These are phyloP conservation scores for Pleurotus cornucopiae DNA, from an alignment of 768 basidiomycete genomes.

Conservation along the genomic window DNA sequence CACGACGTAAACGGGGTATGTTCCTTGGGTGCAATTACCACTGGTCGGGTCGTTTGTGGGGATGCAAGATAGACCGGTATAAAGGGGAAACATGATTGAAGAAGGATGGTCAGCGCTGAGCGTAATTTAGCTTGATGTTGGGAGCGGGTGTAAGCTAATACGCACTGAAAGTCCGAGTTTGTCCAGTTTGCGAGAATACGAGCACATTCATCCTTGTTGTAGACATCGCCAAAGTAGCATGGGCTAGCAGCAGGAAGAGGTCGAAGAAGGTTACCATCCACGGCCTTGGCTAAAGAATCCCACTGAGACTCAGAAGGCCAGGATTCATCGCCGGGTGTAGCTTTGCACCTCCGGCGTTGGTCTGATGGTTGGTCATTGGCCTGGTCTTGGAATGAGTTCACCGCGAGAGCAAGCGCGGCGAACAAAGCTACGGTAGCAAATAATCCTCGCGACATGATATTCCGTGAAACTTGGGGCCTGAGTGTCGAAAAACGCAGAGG, in stretches of 20 bases:
- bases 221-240: not conserved
- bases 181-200: not conserved
- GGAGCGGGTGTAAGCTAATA: not conserved
- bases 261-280: not conserved
- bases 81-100: conserved; percentile 1
- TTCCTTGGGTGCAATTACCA: not conserved
- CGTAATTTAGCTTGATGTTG: not conserved
- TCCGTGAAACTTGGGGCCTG: too few relatives aligned
- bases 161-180: conserved; percentile 5
- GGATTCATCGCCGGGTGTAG: not conserved
- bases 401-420: too few relatives aligned
- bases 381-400: too few relatives aligned
- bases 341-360: not conserved
- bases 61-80: not conserved
- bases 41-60: not conserved
- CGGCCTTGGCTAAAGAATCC: not conserved
- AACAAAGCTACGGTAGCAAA: too few relatives aligned
- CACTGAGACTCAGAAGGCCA: not conserved
- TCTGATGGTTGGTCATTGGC: too few relatives aligned
- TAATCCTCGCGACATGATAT: too few relatives aligned
- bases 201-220: not conserved
- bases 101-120: not conserved
- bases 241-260: not conserved
- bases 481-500: too few relatives aligned
- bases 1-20: not conserved